phyloP scores from a whole-genome alignment of 2,329 filamentous ascomycete species.

The Botryotinia narcissicola region DNA sequence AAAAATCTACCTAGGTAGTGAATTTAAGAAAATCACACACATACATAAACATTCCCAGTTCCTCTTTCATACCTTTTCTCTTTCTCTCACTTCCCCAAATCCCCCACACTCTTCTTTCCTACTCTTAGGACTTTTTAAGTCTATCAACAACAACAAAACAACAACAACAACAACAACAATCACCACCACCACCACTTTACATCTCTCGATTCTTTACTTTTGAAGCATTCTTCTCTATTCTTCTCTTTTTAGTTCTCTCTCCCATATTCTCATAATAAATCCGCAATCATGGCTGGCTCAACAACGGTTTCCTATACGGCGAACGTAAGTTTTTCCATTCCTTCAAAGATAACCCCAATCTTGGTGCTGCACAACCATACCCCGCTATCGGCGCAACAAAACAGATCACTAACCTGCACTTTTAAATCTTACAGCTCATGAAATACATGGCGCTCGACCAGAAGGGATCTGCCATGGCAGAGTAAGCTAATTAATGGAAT shows the following conservation, averaged over 20 bases:
- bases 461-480: slow-evolving; percentile 83
- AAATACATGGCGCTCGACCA: slow-evolving; percentile 93
- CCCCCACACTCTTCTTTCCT: not conserved
- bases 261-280: slow-evolving; percentile 16
- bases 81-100: not conserved
- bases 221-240: not conserved
- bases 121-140: slow-evolving; percentile 1
- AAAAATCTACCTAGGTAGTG: not conserved
- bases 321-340: slow-evolving; percentile 40
- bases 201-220: not conserved
- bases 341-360: slow-evolving; percentile 21
- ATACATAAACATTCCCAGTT: not conserved
- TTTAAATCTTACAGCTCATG: slow-evolving; percentile 61
- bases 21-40: not conserved
- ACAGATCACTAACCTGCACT: slow-evolving; percentile 13
- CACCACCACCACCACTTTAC: no score
- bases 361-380: not conserved
- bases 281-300: slow-evolving; percentile 36
- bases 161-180: not conserved
- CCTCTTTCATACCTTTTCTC: not conserved
- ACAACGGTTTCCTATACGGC: slow-evolving; percentile 40
- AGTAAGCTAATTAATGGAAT: slow-evolving; percentile 75
- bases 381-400: slow-evolving; percentile 19
- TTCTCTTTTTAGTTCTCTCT: not conserved
- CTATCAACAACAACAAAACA: not conserved